phyloP scores from a whole-genome alignment of 352 stramenopile species.

The Globisporangium polare region DNA sequence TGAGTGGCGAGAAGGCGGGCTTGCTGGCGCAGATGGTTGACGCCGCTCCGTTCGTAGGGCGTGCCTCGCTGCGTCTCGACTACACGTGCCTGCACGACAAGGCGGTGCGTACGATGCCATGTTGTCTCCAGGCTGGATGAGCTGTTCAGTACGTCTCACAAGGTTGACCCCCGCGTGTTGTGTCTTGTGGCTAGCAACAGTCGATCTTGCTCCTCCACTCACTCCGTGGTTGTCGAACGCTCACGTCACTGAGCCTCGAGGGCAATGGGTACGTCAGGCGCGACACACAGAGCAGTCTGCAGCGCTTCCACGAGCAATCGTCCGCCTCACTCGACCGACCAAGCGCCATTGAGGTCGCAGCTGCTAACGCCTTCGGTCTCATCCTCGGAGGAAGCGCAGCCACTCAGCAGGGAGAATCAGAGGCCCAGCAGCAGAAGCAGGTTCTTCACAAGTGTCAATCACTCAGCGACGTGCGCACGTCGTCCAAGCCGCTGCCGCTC shows the following conservation, averaged over 20 bases:
- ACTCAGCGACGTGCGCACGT: neutral
- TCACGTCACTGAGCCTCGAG: constrained; percentile 65
- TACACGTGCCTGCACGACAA: constrained; percentile 51
- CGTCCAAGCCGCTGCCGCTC: constrained; percentile 31
- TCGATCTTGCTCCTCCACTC: constrained; percentile 56
- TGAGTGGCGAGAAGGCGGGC: constrained; percentile 41
- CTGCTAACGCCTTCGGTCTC: constrained; percentile 36
- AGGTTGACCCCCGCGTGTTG: neutral
- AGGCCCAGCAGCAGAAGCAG: neutral
- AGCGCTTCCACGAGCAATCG: constrained; percentile 10
- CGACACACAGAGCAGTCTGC: constrained; percentile 17
- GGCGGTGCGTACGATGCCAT: constrained; percentile 25
- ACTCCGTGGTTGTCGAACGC: constrained; percentile 41
- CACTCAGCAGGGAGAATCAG: no score
- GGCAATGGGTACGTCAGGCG: constrained; percentile 57
- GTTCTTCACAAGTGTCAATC: neutral
- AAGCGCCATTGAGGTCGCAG: constrained; percentile 34
- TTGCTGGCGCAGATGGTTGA: constrained; percentile 49
- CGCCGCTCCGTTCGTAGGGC: constrained; percentile 30
- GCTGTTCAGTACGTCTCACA: neutral
- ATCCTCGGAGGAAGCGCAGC: constrained; percentile 28
- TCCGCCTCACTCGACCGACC: constrained; percentile 3
- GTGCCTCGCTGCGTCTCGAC: constrained; percentile 53
- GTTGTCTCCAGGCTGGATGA: no score
- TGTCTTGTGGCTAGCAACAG: constrained; percentile 17